Conservation (phyloP, 2,329 filamentous ascomycete genomes). For the Remersonia thermophila region DNA sequence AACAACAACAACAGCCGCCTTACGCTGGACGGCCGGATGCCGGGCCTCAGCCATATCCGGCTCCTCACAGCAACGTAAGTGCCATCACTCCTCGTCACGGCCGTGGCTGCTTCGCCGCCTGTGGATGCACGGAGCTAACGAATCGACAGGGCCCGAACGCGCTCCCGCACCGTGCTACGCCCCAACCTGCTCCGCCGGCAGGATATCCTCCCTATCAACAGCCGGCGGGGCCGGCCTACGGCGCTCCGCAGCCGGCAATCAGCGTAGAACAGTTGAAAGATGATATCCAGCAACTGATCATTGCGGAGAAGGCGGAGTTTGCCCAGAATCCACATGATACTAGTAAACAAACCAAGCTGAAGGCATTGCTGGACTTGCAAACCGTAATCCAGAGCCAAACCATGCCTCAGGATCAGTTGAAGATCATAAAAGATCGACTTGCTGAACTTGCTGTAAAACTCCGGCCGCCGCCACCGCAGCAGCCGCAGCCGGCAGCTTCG, state of each 20-base stretch:
- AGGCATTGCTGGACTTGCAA: slow-evolving; percentile 77
- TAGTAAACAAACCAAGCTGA: slow-evolving; percentile 65
- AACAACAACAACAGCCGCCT: slow-evolving; percentile 18
- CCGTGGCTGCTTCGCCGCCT: background rate
- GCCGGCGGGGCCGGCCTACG: slow-evolving; percentile 22
- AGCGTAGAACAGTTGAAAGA: slow-evolving; percentile 65
- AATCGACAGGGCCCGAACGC: slow-evolving; percentile 14
- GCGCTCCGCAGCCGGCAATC: slow-evolving; percentile 32
- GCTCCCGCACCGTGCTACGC: slow-evolving; percentile 18
- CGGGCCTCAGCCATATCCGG: slow-evolving; percentile 17
- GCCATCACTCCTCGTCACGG: background rate
- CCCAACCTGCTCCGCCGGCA: slow-evolving; percentile 27
- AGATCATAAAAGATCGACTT: slow-evolving; percentile 76
- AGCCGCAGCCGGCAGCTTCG: slow-evolving; percentile 19
- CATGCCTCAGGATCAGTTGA: slow-evolving; percentile 68
- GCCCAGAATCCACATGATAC: slow-evolving; percentile 64
- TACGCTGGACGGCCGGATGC: slow-evolving; percentile 11
- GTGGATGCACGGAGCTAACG: slow-evolving; percentile 6
- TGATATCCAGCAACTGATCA: slow-evolving; percentile 71
- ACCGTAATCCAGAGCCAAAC: slow-evolving; percentile 65
- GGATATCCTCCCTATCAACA: slow-evolving; percentile 28
- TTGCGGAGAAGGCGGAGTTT: slow-evolving; percentile 59
- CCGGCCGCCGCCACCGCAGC: slow-evolving; percentile 29
- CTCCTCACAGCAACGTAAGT: slow-evolving; percentile 15
- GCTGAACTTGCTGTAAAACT: slow-evolving; percentile 59